Base-by-base conservation (phyloP, 2,329 filamentous ascomycete species). In the Aureobasidium sp. region DNA sequence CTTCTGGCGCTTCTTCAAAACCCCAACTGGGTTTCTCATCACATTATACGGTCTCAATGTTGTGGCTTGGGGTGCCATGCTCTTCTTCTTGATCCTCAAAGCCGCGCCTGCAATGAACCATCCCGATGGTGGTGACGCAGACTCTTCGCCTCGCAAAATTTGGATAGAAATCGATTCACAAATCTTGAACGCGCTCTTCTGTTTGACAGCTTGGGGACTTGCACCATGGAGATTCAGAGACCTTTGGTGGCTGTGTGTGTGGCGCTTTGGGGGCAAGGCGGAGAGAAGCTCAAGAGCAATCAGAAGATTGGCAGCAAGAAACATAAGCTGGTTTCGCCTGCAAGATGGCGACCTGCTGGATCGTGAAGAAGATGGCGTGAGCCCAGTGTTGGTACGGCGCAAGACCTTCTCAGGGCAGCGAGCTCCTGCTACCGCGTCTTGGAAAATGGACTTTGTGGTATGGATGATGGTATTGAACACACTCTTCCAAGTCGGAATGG, bases 111-210 rank as follows among this genome's bases (percentile, higher is more conserved):
- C 84, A 64, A 91, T 91, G 88, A 65, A 65, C 42, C 44, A 66
- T 42, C 67, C 68, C 31, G 53, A 68, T 42, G 68, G 70, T 56
- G 73, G 71, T 65, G 72, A 73, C 53, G 68, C 72, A 44, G 70
- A 73, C 57, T 64, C 72, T 69, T 91, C 88, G 0, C 85, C 89
- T 1, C 84, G 90, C n/a, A 80, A 88, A 22, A 86, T 86, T 64
- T 96, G 91, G 91, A 84, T 96, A 67, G 91, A 96, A 74, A 87
- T 85, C 68, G 88, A 91, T 72, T 89, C 87, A 1, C 91, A 96
- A 71, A 88, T 96, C 63, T 76, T 93, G 25, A 95, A 91, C 69
- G 88, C 82, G 0, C 82, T 96, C 1, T 96, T 96, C 80, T 94
- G 90, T 74, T 86, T 95, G 7, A 93, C 90, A 1, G 90, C 87